Evolutionary conservation across 1,284 basidiomycete genomes (phyloP).

Genomic region (Ceratobasidium sp.): DNA sequence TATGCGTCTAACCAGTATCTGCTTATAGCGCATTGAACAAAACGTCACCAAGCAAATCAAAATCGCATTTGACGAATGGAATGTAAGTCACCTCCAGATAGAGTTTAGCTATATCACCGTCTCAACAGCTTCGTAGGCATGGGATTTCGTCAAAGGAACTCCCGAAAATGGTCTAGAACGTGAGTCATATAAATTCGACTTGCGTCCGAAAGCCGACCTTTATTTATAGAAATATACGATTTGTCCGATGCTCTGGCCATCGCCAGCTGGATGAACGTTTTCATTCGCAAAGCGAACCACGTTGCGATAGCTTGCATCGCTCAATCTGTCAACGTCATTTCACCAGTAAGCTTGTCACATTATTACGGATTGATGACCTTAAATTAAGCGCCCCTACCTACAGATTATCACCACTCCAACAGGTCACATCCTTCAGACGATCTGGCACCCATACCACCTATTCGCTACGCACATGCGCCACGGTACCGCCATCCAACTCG

Average conservation of each 20-base stretch:
- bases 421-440: slow-evolving; percentile 67
- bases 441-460: slow-evolving; percentile 67
- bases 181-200: slow-evolving; percentile 25
- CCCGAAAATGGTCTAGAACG: slow-evolving; percentile 70
- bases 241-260: slow-evolving; percentile 72
- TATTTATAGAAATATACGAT: slow-evolving; percentile 63
- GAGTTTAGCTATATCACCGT: background rate
- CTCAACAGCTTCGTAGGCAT: background rate
- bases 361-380: slow-evolving; percentile 49
- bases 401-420: slow-evolving; percentile 55
- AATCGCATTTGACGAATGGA: slow-evolving; percentile 72
- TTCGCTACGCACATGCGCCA: slow-evolving; percentile 68
- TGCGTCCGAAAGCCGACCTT: background rate
- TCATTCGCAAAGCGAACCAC: slow-evolving; percentile 71
- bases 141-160: slow-evolving; percentile 52
- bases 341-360: slow-evolving; percentile 58
- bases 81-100: slow-evolving; percentile 56
- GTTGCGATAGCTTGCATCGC: slow-evolving; percentile 75
- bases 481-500: slow-evolving; percentile 62
- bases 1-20: background rate
- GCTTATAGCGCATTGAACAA: slow-evolving; percentile 37
- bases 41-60: slow-evolving; percentile 52
- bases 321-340: slow-evolving; percentile 72
- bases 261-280: slow-evolving; percentile 74
- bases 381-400: background rate